phyloP scores from a whole-genome alignment of 176 grass and related monocot genomes.

The Chloris gayana region DNA sequence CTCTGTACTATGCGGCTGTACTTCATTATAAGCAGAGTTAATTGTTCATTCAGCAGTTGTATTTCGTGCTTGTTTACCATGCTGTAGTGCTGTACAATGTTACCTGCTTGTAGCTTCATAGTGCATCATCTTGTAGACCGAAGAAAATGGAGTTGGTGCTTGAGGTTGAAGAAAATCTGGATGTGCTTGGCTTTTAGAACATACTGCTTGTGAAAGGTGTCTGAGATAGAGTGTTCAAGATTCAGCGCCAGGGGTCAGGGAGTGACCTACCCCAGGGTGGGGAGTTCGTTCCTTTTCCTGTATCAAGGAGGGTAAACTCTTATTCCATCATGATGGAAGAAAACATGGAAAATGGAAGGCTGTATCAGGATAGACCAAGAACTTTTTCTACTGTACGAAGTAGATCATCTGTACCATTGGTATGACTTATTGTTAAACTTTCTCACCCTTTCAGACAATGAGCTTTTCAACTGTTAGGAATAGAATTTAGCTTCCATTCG shows the following conservation, averaged over 20 bases:
- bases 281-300: slow-evolving; percentile 87
- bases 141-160: slow-evolving; percentile 5
- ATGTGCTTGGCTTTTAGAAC: slow-evolving; percentile 29
- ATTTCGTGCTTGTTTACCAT: not conserved
- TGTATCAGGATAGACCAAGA: slow-evolving; percentile 76
- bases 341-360: slow-evolving; percentile 83
- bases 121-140: slow-evolving; percentile 18
- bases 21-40: not conserved
- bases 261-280: slow-evolving; percentile 72
- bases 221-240: slow-evolving; percentile 48
- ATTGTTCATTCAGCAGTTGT: not conserved
- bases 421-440: slow-evolving; percentile 44
- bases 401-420: slow-evolving; percentile 77
- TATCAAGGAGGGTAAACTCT: slow-evolving; percentile 66
- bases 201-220: slow-evolving; percentile 35
- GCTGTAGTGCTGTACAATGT: not conserved
- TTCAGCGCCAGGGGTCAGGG: slow-evolving; percentile 81
- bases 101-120: slow-evolving; percentile 4
- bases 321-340: slow-evolving; percentile 82
- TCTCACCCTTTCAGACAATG: slow-evolving; percentile 2
- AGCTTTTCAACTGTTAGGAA: slow-evolving; percentile 1
- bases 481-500: slow-evolving; percentile 5
- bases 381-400: slow-evolving; percentile 81
- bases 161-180: slow-evolving; percentile 27
- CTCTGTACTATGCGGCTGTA: not conserved